Evolutionary conservation across 345 rosid species (phyloP).

Genomic region (Brassica cretica): DNA sequence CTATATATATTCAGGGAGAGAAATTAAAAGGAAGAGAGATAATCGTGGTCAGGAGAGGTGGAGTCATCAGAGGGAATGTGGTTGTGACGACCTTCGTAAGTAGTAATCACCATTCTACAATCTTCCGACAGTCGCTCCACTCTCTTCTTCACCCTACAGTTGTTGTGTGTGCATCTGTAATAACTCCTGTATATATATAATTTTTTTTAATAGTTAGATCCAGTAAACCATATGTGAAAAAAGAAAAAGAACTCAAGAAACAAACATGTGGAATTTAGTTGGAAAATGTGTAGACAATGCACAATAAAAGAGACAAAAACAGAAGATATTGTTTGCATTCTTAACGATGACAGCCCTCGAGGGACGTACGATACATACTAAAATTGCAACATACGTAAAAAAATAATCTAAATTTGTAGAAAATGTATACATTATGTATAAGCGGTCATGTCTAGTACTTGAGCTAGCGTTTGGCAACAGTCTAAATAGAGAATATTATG

Average conservation of each 20-base stretch:
- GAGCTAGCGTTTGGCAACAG: conserved; percentile 20
- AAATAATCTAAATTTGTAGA: not conserved
- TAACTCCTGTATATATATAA: conserved; percentile 61
- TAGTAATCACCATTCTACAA: conserved; percentile 96
- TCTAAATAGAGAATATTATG: conserved; percentile 25
- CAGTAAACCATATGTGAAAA: not conserved
- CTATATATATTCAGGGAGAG: conserved; percentile 7
- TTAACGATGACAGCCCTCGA: conserved; percentile 23
- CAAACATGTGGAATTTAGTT: conserved; percentile 10
- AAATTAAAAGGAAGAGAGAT: conserved; percentile 61
- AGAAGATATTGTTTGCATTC: not conserved
- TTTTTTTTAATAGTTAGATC: not conserved
- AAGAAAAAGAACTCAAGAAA: not conserved
- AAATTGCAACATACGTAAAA: conserved; percentile 20
- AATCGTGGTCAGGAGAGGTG: conserved; percentile 71
- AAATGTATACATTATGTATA: conserved; percentile 3
- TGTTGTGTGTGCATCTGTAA: conserved; percentile 82
- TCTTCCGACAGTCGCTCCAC: conserved; percentile 92
- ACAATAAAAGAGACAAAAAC: conserved; percentile 10
- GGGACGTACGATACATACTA: conserved; percentile 27
- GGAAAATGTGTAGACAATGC: conserved; percentile 31
- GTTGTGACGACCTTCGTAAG: conserved; percentile 96
- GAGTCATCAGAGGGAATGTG: conserved; percentile 89
- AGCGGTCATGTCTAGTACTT: conserved; percentile 32
- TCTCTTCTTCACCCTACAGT: conserved; percentile 95